Base-by-base conservation (phyloP, 2,329 filamentous ascomycete species). In the Ophiostoma novo-ulmi region DNA sequence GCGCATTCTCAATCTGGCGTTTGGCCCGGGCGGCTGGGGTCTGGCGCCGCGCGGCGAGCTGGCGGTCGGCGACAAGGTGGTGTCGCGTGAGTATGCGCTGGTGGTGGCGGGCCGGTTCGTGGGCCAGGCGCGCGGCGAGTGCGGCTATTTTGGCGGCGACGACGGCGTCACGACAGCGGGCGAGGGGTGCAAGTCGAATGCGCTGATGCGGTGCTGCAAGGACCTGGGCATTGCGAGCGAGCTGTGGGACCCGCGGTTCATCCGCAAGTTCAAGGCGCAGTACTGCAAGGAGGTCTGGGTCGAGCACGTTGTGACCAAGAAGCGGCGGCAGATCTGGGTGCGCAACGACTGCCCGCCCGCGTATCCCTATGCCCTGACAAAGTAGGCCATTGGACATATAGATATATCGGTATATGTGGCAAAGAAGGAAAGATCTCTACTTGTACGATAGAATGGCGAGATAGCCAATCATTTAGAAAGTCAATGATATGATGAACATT, bases 201-300 rank as follows among this genome's bases (percentile, higher is more conserved):
- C 95, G 14, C 85, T 99, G 75, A 96, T 98, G 89, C 91, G 95
- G 71, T 98, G 94, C 85, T 98, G 95, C 84, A 99, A 99, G 83
- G 95, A 99, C 80, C 82, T 99, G 41, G 95, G 95, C 48, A 91
- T 99, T 74, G 95, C 93, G 1, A 94, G 91, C 74, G 95, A 99
- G 81, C 86, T 99, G 26, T 99, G 95, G 95, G 95, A 99, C 81
- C 95, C 95, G 48, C 84, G 91, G 70, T 99, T 91, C 82, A 93
- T 98, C 74, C 88, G 91, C 76, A 87, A 86, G 75, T 99, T 93
- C 82, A 91, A 91, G 84, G 88, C 88, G 76, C 82, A 89, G 75
- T 82, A 91, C 77, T 89, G 89, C 70, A 88, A 89, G 76, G 91
- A 97, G 83, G 84, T 89, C 44, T 97, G 94, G 87, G 94, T 94